phyloP scores from a whole-genome alignment of 192 early-diverging fungal genomes.

The Entomortierella parvispora region DNA sequence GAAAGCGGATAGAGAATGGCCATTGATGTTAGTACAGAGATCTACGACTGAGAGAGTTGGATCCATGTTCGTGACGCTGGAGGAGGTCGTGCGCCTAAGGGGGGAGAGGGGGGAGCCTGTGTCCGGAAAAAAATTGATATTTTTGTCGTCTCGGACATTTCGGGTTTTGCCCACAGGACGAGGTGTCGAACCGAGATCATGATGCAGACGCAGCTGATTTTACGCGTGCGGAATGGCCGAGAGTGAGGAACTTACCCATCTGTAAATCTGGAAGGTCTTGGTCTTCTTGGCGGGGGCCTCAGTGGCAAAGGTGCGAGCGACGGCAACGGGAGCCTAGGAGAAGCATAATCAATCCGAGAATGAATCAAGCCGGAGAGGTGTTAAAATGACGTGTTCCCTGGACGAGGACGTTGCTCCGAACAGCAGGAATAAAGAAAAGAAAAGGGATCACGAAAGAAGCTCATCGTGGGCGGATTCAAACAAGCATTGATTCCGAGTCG shows the following conservation, averaged over 20 bases:
- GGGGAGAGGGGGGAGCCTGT: not conserved
- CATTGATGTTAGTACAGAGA: too few relatives aligned
- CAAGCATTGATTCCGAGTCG: not conserved
- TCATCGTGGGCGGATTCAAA: not conserved
- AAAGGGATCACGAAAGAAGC: not conserved
- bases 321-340: conserved; percentile 35
- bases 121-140: too few relatives aligned
- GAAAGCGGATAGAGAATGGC: not conserved
- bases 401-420: not conserved
- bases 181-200: conserved; percentile 1
- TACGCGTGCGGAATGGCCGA: not conserved
- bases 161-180: too few relatives aligned
- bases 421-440: not conserved
- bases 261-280: conserved; percentile 96
- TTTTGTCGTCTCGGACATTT: too few relatives aligned
- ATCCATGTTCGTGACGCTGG: too few relatives aligned
- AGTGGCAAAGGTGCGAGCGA: conserved; percentile 60
- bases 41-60: too few relatives aligned
- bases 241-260: conserved; percentile 79
- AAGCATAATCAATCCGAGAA: not conserved
- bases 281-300: conserved; percentile 54
- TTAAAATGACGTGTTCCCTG: conserved; percentile 31
- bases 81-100: not conserved
- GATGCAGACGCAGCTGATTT: not conserved
- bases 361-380: conserved; percentile 12